Percentiles rank a stretch among this genome's conserved stretches.
Conservation (phyloP, 352 stramenopile species). For the Pythium dissotocum region DNA sequence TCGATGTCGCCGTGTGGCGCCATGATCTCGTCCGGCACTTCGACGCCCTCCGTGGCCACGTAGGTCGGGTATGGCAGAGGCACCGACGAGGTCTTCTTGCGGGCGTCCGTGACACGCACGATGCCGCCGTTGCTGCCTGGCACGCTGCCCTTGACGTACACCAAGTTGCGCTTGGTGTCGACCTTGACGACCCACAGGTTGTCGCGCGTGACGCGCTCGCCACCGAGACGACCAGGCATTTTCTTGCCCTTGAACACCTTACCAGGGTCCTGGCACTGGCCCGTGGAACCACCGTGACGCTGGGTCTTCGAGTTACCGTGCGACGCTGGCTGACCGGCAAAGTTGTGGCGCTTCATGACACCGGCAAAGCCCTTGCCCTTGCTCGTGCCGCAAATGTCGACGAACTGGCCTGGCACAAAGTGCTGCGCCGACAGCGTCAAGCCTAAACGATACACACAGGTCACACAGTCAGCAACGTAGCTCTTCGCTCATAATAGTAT, state of each 20-base stretch:
- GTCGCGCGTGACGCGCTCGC: conserved; percentile 93
- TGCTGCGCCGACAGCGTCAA: conserved; percentile 95
- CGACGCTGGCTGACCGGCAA: conserved; percentile 94
- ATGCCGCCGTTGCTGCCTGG: conserved; percentile 90
- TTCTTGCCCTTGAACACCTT: conserved; percentile 99
- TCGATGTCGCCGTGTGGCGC: conserved; percentile 76
- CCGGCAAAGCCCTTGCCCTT: conserved; percentile 92
- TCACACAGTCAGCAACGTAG: background rate
- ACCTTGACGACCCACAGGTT: conserved; percentile 95
- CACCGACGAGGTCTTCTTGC: conserved; percentile 75
- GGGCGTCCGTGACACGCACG: conserved; percentile 83
- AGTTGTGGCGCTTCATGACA: conserved; percentile 99
- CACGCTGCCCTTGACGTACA: conserved; percentile 94
- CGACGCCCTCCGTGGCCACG: conserved; percentile 43
- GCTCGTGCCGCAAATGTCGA: conserved; percentile 96
- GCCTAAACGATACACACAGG: conserved; percentile 15
- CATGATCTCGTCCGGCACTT: conserved; percentile 67
- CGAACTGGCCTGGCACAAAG: conserved; percentile 97
- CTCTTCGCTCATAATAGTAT: background rate
- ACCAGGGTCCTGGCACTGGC: conserved; percentile 97
- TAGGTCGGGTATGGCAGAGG: conserved; percentile 85
- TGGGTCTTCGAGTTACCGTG: conserved; percentile 99
- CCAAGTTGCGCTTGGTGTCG: conserved; percentile 91
- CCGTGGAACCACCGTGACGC: conserved; percentile 95
- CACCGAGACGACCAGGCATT: conserved; percentile 98